A percentile compares a stretch with the other conserved stretches of the same genome.
Conservation (phyloP, 2,329 filamentous ascomycete genomes). For the Bertia moriformis region DNA sequence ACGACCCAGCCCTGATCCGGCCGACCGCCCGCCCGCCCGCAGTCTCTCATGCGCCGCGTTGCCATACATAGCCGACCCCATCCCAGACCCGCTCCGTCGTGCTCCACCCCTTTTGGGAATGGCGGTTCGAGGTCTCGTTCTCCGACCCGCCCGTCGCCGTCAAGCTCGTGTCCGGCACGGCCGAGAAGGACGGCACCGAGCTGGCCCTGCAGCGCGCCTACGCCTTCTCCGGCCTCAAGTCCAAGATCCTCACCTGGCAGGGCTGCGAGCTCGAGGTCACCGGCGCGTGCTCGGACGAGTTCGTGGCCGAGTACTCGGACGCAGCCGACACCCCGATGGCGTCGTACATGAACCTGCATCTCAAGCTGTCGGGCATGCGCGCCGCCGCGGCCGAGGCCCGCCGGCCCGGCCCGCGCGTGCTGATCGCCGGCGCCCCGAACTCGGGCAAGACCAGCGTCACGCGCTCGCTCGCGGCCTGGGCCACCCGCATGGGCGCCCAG, state of each 20-base stretch:
- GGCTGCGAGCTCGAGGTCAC: constrained; percentile 74
- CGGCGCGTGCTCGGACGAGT: constrained; percentile 37
- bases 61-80: constrained; percentile 6
- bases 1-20: constrained; percentile 5
- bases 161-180: constrained; percentile 65
- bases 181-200: constrained; percentile 90
- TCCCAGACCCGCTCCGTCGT: constrained; percentile 27
- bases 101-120: constrained; percentile 57
- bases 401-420: constrained; percentile 56
- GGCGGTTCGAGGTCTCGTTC: constrained; percentile 58
- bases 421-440: constrained; percentile 66
- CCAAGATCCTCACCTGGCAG: constrained; percentile 82
- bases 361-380: constrained; percentile 64
- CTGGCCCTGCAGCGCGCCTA: constrained; percentile 70
- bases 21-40: not conserved
- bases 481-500: constrained; percentile 57
- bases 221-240: constrained; percentile 67
- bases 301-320: constrained; percentile 45
- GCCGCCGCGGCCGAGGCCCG: constrained; percentile 35
- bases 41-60: constrained; percentile 3
- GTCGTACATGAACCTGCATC: constrained; percentile 73
- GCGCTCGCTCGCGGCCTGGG: constrained; percentile 67
- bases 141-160: constrained; percentile 25
- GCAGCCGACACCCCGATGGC: constrained; percentile 70
- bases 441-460: constrained; percentile 73